phyloP scores from a whole-genome alignment of 2,329 filamentous ascomycete genomes.

The Phialophora macrospora region DNA sequence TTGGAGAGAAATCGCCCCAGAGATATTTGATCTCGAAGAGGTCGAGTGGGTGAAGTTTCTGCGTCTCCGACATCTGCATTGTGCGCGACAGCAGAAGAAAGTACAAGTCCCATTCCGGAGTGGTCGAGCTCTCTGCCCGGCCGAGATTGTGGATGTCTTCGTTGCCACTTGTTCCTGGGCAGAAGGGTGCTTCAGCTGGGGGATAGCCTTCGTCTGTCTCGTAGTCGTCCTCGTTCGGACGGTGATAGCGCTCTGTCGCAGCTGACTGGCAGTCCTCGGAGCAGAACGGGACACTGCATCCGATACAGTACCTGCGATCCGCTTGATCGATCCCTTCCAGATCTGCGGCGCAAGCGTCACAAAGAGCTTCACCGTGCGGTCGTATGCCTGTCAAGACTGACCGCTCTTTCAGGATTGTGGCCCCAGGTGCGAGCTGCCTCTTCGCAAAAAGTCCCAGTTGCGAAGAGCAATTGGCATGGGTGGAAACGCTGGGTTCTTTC shows the following conservation, averaged over 20 bases:
- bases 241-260: constrained; percentile 63
- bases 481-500: constrained; percentile 3
- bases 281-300: constrained; percentile 64
- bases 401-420: constrained; percentile 78
- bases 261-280: constrained; percentile 60
- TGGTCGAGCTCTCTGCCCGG: constrained; percentile 61
- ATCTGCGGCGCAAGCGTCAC: constrained; percentile 86
- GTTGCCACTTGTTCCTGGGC: constrained; percentile 60
- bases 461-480: constrained; percentile 54
- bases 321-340: constrained; percentile 62
- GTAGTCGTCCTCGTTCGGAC: constrained; percentile 32
- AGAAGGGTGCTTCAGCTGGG: constrained; percentile 33
- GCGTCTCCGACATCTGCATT: constrained; percentile 65
- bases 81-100: constrained; percentile 63
- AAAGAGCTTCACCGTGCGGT: constrained; percentile 81
- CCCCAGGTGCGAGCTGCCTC: constrained; percentile 75
- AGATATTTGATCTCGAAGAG: constrained; percentile 66
- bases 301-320: constrained; percentile 40
- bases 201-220: constrained; percentile 37
- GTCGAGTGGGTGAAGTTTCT: constrained; percentile 62
- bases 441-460: constrained; percentile 92
- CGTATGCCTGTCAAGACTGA: constrained; percentile 89
- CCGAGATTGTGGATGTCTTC: constrained; percentile 62
- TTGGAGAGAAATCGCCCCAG: constrained; percentile 64
- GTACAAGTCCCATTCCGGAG: constrained; percentile 65